Evolutionary conservation across 805 yeast genomes (phyloP).

Genomic region (Saccharomycopsis sp.): DNA sequence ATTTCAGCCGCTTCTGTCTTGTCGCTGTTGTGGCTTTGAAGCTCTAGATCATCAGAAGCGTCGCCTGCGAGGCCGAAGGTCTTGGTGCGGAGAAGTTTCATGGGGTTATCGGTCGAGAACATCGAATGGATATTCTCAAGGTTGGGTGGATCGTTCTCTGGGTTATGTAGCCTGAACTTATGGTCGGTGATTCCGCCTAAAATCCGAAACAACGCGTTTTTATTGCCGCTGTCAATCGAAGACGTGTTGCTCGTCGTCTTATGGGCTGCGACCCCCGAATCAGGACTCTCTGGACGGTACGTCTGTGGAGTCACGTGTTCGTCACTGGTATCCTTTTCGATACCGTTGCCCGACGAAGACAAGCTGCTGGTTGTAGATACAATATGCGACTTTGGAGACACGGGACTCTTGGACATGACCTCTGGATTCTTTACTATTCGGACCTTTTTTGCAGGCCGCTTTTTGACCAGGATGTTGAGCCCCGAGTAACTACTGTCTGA

Average conservation of each 20-base stretch:
- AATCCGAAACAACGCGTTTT: neutral
- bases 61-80: neutral
- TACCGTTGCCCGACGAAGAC: neutral
- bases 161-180: neutral
- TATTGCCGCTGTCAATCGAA: neutral
- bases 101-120: neutral
- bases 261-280: neutral
- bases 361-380: no score
- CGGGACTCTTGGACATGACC: neutral
- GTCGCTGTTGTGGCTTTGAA: neutral
- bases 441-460: neutral
- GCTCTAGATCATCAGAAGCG: neutral
- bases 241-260: neutral
- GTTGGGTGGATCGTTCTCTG: neutral
- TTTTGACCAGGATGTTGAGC: neutral
- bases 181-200: neutral
- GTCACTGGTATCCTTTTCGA: neutral
- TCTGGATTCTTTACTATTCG: neutral
- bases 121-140: neutral
- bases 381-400: no score
- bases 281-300: no score
- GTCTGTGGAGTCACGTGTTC: neutral
- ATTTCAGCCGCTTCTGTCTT: neutral
- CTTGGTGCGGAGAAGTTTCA: neutral
- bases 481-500: neutral